Evolutionary conservation across 2,329 filamentous ascomycete species (phyloP).

Genomic region (Talaromyces sp.): DNA sequence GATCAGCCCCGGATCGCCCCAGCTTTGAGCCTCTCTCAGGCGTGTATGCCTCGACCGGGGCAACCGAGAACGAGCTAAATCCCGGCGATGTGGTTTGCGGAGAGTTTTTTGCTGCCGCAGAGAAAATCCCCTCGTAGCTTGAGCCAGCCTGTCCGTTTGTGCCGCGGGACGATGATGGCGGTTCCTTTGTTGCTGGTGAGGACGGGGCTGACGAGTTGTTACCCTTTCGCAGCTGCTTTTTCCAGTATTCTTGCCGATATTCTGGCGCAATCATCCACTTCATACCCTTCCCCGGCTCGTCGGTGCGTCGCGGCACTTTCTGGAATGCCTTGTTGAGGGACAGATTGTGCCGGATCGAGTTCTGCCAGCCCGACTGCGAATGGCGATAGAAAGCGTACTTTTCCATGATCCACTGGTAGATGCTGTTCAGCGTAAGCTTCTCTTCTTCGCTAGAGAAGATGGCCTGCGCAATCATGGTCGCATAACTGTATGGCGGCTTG

Average conservation of each 20-base stretch:
- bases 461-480: slow-evolving; percentile 92
- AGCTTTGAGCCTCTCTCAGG: slow-evolving; percentile 40
- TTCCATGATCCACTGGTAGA: slow-evolving; percentile 87
- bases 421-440: slow-evolving; percentile 83
- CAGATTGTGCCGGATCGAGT: slow-evolving; percentile 93
- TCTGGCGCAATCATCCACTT: slow-evolving; percentile 94
- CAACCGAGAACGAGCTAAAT: slow-evolving; percentile 37
- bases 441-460: slow-evolving; percentile 82
- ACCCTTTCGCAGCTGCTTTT: slow-evolving; percentile 50
- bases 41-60: slow-evolving; percentile 41
- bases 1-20: slow-evolving; percentile 24
- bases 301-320: slow-evolving; percentile 84
- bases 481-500: slow-evolving; percentile 94
- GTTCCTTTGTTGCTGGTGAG: slow-evolving; percentile 40
- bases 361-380: slow-evolving; percentile 89
- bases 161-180: slow-evolving; percentile 26
- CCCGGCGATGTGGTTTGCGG: slow-evolving; percentile 34
- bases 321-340: slow-evolving; percentile 92
- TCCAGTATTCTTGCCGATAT: slow-evolving; percentile 78
- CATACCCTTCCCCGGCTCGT: slow-evolving; percentile 97
- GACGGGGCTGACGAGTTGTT: slow-evolving; percentile 41
- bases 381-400: slow-evolving; percentile 91
- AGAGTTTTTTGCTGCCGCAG: slow-evolving; percentile 27
- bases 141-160: slow-evolving; percentile 23
- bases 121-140: slow-evolving; percentile 34